These are phyloP conservation scores for Fusarium lyarnte DNA, from an alignment of 2,329 filamentous ascomycete genomes.

Conservation along the genomic window DNA sequence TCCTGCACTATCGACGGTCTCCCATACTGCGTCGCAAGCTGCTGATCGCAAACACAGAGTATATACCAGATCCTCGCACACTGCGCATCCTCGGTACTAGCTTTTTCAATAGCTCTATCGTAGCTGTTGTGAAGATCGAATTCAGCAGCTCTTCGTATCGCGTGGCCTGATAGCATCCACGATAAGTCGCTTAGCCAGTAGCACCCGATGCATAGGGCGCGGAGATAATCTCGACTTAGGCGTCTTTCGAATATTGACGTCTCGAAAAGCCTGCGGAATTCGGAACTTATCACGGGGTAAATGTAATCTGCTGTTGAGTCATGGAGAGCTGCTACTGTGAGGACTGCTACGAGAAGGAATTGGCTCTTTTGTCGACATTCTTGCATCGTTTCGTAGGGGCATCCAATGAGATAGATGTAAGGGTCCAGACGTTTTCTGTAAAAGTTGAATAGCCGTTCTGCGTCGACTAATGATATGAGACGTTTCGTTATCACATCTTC, in stretches of 20 bases:
- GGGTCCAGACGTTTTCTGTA: slow-evolving; percentile 61
- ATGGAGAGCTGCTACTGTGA: slow-evolving; percentile 67
- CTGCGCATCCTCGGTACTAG: slow-evolving; percentile 52
- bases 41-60: slow-evolving; percentile 68
- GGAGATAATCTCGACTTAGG: slow-evolving; percentile 60
- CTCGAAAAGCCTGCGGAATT: slow-evolving; percentile 64
- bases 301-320: slow-evolving; percentile 61
- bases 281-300: slow-evolving; percentile 61
- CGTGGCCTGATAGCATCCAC: slow-evolving; percentile 67
- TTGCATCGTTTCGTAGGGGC: slow-evolving; percentile 58
- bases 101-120: slow-evolving; percentile 48
- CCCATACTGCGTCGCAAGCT: slow-evolving; percentile 69
- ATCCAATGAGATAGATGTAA: slow-evolving; percentile 60
- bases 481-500: slow-evolving; percentile 50
- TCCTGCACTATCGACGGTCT: slow-evolving; percentile 66
- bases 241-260: slow-evolving; percentile 49
- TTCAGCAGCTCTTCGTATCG: slow-evolving; percentile 58
- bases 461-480: slow-evolving; percentile 55
- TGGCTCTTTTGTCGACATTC: slow-evolving; percentile 64
- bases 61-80: slow-evolving; percentile 68
- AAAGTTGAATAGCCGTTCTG: slow-evolving; percentile 59
- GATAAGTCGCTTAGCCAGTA: slow-evolving; percentile 71
- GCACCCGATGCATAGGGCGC: slow-evolving; percentile 66
- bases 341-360: slow-evolving; percentile 63
- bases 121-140: slow-evolving; percentile 54